These are phyloP conservation scores for Thelonectria rubi DNA, from an alignment of 2,329 filamentous ascomycete species.

Conservation along the genomic window DNA sequence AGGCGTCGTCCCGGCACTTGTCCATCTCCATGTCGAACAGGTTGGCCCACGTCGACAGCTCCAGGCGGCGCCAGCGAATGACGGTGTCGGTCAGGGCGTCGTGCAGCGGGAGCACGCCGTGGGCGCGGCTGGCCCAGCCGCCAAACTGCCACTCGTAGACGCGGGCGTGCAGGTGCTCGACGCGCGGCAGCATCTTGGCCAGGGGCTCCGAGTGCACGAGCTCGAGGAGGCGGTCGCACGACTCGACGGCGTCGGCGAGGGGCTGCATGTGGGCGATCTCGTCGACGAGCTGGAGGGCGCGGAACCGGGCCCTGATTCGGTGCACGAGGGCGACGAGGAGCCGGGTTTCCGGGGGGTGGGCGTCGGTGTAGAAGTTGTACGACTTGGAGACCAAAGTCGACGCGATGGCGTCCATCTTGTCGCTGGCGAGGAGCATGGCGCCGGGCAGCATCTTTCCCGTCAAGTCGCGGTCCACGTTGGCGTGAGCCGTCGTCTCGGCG, in stretches of 20 bases:
- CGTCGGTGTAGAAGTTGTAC: slow-evolving; percentile 91
- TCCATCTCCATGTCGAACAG: slow-evolving; percentile 85
- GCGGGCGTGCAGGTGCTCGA: slow-evolving; percentile 86
- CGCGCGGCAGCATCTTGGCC: slow-evolving; percentile 83
- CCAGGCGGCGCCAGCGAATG: slow-evolving; percentile 88
- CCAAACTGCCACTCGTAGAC: slow-evolving; percentile 93
- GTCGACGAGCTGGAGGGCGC: slow-evolving; percentile 71
- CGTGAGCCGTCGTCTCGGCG: slow-evolving; percentile 41
- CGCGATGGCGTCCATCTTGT: slow-evolving; percentile 60
- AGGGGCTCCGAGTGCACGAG: slow-evolving; percentile 84
- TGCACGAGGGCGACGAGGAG: slow-evolving; percentile 76
- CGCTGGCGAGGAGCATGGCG: slow-evolving; percentile 71
- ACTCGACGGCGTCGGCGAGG: slow-evolving; percentile 78
- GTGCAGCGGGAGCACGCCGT: slow-evolving; percentile 74
- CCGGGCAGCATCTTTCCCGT: slow-evolving; percentile 71
- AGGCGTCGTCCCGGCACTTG: slow-evolving; percentile 79
- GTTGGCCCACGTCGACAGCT: slow-evolving; percentile 90
- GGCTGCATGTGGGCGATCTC: slow-evolving; percentile 78
- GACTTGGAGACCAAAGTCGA: slow-evolving; percentile 49
- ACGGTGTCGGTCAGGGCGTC: slow-evolving; percentile 82
- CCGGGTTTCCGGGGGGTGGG: slow-evolving; percentile 79
- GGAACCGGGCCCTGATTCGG: slow-evolving; percentile 76
- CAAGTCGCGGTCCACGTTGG: slow-evolving; percentile 47
- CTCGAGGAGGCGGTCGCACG: slow-evolving; percentile 78
- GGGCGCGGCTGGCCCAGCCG: slow-evolving; percentile 83